These are phyloP conservation scores for Fusarium tupiense DNA, from an alignment of 2,329 filamentous ascomycete genomes.

Conservation along the genomic window DNA sequence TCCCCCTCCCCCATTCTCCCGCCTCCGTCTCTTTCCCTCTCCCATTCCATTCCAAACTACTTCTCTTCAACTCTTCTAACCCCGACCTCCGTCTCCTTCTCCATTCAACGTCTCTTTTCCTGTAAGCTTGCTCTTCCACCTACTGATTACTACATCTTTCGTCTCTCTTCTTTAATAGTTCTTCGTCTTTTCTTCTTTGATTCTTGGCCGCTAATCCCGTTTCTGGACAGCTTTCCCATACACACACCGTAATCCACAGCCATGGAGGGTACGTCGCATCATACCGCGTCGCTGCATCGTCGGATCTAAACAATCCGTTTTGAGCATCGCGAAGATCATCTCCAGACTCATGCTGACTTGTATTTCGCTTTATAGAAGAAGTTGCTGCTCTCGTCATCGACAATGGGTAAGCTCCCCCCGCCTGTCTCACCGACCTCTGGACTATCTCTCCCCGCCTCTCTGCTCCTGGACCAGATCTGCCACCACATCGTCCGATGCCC, in stretches of 20 bases:
- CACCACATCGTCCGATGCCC: conserved; percentile 39
- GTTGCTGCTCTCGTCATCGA: conserved; percentile 99
- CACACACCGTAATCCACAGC: conserved; percentile 56
- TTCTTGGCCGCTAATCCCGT: conserved; percentile 45
- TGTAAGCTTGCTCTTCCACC: conserved; percentile 38
- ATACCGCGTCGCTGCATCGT: conserved; percentile 41
- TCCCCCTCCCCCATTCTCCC: conserved; percentile 44
- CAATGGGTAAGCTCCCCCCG: conserved; percentile 92
- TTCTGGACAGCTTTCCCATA: conserved; percentile 48
- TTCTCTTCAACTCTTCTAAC: conserved; percentile 44
- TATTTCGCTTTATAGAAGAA: conserved; percentile 79
- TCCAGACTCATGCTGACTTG: conserved; percentile 52
- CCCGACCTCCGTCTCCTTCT: conserved; percentile 45
- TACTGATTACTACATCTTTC: conserved; percentile 20
- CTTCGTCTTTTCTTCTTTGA: conserved; percentile 32
- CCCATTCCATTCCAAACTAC: conserved; percentile 45
- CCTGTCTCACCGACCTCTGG: conserved; percentile 50
- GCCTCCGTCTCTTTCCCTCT: conserved; percentile 43
- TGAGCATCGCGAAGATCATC: conserved; percentile 33
- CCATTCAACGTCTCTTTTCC: conserved; percentile 45
- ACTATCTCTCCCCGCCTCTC: conserved; percentile 36
- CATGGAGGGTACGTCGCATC: conserved; percentile 64
- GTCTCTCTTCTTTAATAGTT: conserved; percentile 36
- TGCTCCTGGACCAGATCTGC: conserved; percentile 31
- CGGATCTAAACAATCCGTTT: conserved; percentile 36